phyloP scores from a whole-genome alignment of 2,329 filamentous ascomycete genomes.

The Zasmidium angulare region DNA sequence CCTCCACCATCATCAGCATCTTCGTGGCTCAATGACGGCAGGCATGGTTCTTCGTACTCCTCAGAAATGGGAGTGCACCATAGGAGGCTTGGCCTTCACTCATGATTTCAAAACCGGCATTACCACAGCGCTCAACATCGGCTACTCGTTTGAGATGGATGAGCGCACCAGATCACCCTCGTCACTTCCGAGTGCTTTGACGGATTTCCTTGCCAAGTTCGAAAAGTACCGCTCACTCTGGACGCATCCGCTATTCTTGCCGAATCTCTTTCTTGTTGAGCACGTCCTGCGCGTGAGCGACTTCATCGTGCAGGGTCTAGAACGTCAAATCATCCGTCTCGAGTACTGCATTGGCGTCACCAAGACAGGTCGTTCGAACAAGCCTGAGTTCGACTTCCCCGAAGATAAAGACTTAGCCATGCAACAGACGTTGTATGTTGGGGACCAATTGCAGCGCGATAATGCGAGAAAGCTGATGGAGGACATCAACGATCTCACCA shows the following conservation, averaged over 20 bases:
- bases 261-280: slow-evolving; percentile 7
- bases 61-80: slow-evolving; percentile 16
- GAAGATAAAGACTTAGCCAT: background rate
- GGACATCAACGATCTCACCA: slow-evolving; percentile 16
- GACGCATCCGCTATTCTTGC: slow-evolving; percentile 10
- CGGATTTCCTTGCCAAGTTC: slow-evolving; percentile 1
- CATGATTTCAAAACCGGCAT: slow-evolving; percentile 13
- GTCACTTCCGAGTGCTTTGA: background rate
- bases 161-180: background rate
- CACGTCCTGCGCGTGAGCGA: slow-evolving; percentile 5
- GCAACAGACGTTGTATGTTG: slow-evolving; percentile 7
- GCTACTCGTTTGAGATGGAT: slow-evolving; percentile 14
- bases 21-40: background rate
- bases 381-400: slow-evolving; percentile 2
- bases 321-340: slow-evolving; percentile 6
- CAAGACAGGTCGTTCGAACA: slow-evolving; percentile 11
- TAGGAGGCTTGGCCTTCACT: slow-evolving; percentile 11
- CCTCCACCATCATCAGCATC: no score
- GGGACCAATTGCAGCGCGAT: slow-evolving; percentile 8
- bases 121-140: slow-evolving; percentile 15
- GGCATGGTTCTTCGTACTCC: slow-evolving; percentile 16
- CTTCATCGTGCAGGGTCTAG: slow-evolving; percentile 7
- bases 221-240: slow-evolving; percentile 1
- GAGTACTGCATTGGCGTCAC: slow-evolving; percentile 17
- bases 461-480: slow-evolving; percentile 12